Evolutionary conservation across 148 eudicot genomes (phyloP), one percentile per base, ranked within the genome.

Genomic region (Camellia japonica): DNA sequence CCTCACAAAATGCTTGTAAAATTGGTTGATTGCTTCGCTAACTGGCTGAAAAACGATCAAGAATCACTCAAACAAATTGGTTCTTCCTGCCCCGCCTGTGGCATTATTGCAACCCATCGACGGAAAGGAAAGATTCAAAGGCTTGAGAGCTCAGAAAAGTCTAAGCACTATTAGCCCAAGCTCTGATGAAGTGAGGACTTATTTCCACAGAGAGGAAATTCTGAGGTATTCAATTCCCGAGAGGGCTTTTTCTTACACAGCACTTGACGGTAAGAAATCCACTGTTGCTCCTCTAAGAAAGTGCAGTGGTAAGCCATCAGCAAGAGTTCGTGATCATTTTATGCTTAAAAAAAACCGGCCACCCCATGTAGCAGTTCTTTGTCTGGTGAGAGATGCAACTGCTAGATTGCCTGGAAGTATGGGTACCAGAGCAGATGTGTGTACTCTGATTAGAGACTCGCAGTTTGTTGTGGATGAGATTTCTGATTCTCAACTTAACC

Each of bases 241-340:
- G 60, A 82, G 97, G 85, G 93, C 97, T 44, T 94, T 91, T 75
- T 86, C 88, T 14, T 94, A 94, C 66, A 94, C 98, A n/a, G 94
- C 98, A 67, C 87, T 89, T 65, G 97, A 94, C 85, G 98, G 98
- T 68, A 92, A 87, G 73, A 94, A 94, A 85, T 91, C 97, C 54
- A 87, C 88, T 13, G 98, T 94, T 76, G 98, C 98, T 81, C 98
- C 98, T 6, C 76, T 92, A 65, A 86, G 93, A 84, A 88, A 91
- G 89, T 85, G 98, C 76, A 94, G 94, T 67, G 93, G 98, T 75
- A 92, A 94, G 89, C 98, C 97, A 54, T 87, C 94, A 73, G 89
- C 91, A 49, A 94, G 88, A 82, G 93, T 94, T 59, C 90, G 97
- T 62, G 97, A 90, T 58, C 98, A 94, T 84, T 90, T 89, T 62